Evolutionary conservation across 2,329 filamentous ascomycete genomes (phyloP).

Genomic region (Botryotinia convoluta): DNA sequence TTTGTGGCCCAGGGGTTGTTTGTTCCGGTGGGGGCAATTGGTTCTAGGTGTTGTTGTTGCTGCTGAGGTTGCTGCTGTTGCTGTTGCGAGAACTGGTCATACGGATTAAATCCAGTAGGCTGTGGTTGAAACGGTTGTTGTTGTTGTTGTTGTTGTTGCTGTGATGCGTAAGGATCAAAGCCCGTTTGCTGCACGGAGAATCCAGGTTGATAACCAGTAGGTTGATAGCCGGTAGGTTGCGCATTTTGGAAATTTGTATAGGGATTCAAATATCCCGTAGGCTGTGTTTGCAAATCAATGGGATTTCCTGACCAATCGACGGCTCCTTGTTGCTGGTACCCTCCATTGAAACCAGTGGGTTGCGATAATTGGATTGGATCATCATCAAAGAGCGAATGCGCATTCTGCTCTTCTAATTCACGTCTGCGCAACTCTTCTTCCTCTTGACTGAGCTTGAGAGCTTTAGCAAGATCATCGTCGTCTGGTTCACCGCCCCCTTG

Average conservation of each 20-base stretch:
- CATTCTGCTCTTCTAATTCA: conserved; percentile 84
- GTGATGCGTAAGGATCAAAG: conserved; percentile 67
- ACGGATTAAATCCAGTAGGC: conserved; percentile 55
- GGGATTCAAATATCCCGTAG: conserved; percentile 68
- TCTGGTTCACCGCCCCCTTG: conserved; percentile 47
- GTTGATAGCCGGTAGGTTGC: conserved; percentile 63
- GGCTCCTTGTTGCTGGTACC: conserved; percentile 93
- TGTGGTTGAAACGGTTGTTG: conserved; percentile 52
- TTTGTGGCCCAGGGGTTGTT: conserved; percentile 89
- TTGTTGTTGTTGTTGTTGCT: conserved; percentile 42
- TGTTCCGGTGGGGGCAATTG: conserved; percentile 70
- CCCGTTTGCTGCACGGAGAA: conserved; percentile 67
- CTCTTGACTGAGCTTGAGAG: conserved; percentile 89
- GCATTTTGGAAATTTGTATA: conserved; percentile 50
- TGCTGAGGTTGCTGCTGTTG: conserved; percentile 42
- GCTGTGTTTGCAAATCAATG: conserved; percentile 80
- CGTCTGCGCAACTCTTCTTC: conserved; percentile 87
- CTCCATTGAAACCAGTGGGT: conserved; percentile 89
- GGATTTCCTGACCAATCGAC: conserved; percentile 98
- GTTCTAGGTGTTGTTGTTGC: conserved; percentile 52
- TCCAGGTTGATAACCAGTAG: conserved; percentile 63
- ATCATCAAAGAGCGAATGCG: conserved; percentile 85
- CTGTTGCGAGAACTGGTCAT: conserved; percentile 43
- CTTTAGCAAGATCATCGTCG: conserved; percentile 90
- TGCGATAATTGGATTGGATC: conserved; percentile 56